Evolutionary conservation across 371 early-diverging fungal genomes (phyloP).

Genomic region (Rhizopus stolonifer): DNA sequence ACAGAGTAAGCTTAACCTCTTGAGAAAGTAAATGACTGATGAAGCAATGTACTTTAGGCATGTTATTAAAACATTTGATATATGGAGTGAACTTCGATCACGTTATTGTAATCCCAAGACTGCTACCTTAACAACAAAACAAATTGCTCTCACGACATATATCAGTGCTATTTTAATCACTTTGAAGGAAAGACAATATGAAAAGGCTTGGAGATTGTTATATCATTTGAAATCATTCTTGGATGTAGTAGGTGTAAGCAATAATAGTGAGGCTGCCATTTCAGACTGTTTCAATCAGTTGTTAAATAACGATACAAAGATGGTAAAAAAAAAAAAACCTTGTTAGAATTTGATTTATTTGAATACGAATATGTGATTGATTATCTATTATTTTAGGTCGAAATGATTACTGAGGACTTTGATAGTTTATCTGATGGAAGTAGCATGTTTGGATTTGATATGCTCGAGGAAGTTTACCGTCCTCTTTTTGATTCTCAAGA

Average conservation of each 20-base stretch:
- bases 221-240: constrained; percentile 45
- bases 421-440: constrained; percentile 50
- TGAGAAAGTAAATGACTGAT: neutral
- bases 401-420: constrained; percentile 45
- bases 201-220: constrained; percentile 44
- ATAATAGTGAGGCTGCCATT: constrained; percentile 9
- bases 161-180: constrained; percentile 49
- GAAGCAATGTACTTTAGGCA: constrained; percentile 21
- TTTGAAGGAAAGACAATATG: constrained; percentile 50
- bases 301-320: constrained; percentile 31
- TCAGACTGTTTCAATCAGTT: constrained; percentile 15
- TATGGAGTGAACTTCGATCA: constrained; percentile 32
- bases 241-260: constrained; percentile 25
- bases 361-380: too few relatives aligned
- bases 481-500: constrained; percentile 32
- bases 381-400: constrained; percentile 36
- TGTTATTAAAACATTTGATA: constrained; percentile 32
- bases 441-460: constrained; percentile 42
- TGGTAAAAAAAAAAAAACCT: constrained; percentile 23
- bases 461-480: constrained; percentile 45
- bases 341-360: too few relatives aligned
- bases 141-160: constrained; percentile 51
- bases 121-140: constrained; percentile 28
- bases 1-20: constrained; percentile 33
- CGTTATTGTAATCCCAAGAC: constrained; percentile 28